Evolutionary conservation across 1,284 basidiomycete species (phyloP), one percentile per base, ranked within the genome.

Genomic region (Schizophyllum amplum): DNA sequence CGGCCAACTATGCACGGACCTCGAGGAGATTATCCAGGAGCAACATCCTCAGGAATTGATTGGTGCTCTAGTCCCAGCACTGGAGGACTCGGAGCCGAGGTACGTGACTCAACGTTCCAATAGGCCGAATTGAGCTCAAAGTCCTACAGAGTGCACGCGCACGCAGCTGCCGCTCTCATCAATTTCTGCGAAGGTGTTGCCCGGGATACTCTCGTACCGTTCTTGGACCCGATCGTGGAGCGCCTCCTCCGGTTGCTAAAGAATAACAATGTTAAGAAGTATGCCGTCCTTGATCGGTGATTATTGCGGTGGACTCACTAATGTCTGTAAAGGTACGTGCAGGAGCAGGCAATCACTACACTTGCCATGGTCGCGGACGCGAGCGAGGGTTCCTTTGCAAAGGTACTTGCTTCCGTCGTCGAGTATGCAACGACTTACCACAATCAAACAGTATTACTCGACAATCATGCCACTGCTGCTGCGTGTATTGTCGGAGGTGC

Each of bases 131-230:
- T 5, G 46, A 47, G 60, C 59, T 51, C 58, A 51, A 52, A 26
- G 9, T 15, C 15, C 24, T 21, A 27, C 63, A 91, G 91, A 25
- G 90, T 94, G 0, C 89, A 91, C 60, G 78, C 89, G 0, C 92
- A 94, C 63, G 89, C 91, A 0, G 89, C 90, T 0, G 86, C 91
- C 0, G 89, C 89, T 0, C 75, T 93, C n/a, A 90, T 92, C 65
- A 93, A 93, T 69, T 93, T 93, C 70, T 94, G 89, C 69, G 87
- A 92, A 67, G 87, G 87, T 46, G 86, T 89, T 26, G 84, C 83
- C 61, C 77, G 82, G n/a, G 79, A 86, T 20, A 83, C 81, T 0
- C 78, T 92, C 2, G 64, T 86, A 0, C 86, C 86, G 0, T 90
- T 90, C 67, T 79, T 94, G 15, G 89, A 92, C 56, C 78, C 82